Evolutionary conservation across 2,329 filamentous ascomycete genomes (phyloP), one percentile per base, ranked within the genome.

Genomic region (Sarocladiaceae sp.): DNA sequence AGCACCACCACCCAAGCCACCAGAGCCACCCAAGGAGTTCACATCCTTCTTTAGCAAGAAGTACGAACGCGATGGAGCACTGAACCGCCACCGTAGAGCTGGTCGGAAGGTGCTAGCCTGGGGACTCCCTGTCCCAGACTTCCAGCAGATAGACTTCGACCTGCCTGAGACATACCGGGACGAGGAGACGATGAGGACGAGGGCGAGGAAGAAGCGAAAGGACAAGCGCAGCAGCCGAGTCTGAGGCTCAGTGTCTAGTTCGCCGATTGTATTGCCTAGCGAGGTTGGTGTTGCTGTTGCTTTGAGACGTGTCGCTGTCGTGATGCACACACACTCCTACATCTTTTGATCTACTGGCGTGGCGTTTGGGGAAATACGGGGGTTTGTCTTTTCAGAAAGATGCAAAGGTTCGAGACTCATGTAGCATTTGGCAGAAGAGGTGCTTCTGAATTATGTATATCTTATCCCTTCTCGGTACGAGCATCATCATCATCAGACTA

Each of bases 11-110:
- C 51, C 59, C 9, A 58, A 60, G 26, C 58, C 67, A 27, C 63
- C 65, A 15, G 57, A 63, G 21, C 66, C 68, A 10, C 62, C 62
- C 2, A 76, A 73, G 47, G 83, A 86, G 29, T 89, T 96, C 58
- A 84, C 72, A n/a, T 95, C 88, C 0, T 96, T 96, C 67, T 97
- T 89, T 59, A 63, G 74, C 15, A 89, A 93, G 64, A 80, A 76
- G 19, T 82, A 94, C 57, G 75, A 91, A 48, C 83, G 91, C 20
- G 86, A 89, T 18, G 79, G 82, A 6, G 88, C 90, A 9, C 64
- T 95, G n/a, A 83, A 80, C 49, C 81, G 80, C 52, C 73, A 79
- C 40, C 76, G 88, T 26, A 80, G 86, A 43, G 78, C 81, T 41
- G 79, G 80, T 33, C 75, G 88, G 41, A 85, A 76, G 43, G 73